phyloP scores from a whole-genome alignment of 768 basidiomycete species.

The Chiua virens region DNA sequence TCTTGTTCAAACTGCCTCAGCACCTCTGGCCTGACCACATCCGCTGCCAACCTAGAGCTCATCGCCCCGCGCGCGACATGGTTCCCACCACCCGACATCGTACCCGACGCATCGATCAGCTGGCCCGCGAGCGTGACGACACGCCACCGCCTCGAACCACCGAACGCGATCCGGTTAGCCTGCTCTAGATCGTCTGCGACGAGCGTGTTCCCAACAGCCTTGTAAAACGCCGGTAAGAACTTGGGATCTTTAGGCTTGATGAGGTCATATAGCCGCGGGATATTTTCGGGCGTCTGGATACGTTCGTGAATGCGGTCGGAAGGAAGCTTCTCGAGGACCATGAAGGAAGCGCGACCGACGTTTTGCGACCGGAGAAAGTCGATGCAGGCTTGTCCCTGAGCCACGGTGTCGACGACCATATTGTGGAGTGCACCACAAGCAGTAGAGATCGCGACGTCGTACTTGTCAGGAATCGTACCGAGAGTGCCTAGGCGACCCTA shows the following conservation, averaged over 20 bases:
- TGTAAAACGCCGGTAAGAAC: constrained; percentile 88
- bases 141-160: constrained; percentile 54
- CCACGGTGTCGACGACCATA: constrained; percentile 89
- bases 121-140: constrained; percentile 92
- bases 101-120: constrained; percentile 91
- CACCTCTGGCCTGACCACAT: constrained; percentile 76
- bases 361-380: constrained; percentile 88
- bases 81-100: constrained; percentile 94
- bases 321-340: constrained; percentile 85
- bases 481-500: constrained; percentile 93
- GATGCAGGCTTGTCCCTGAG: constrained; percentile 90
- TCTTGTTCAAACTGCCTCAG: constrained; percentile 77
- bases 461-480: constrained; percentile 94
- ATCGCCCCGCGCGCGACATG: constrained; percentile 79
- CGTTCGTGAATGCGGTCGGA: constrained; percentile 40
- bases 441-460: constrained; percentile 93
- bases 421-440: constrained; percentile 83
- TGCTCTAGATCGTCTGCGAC: constrained; percentile 92
- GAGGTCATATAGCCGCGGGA: constrained; percentile 90
- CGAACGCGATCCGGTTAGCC: constrained; percentile 92
- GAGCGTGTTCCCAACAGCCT: constrained; percentile 82
- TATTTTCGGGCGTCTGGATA: constrained; percentile 80
- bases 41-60: constrained; percentile 86
- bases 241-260: constrained; percentile 86
- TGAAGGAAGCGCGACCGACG: constrained; percentile 89